Conservation (phyloP, 441 rosid genomes). For the Arabidopsis lyrata region DNA sequence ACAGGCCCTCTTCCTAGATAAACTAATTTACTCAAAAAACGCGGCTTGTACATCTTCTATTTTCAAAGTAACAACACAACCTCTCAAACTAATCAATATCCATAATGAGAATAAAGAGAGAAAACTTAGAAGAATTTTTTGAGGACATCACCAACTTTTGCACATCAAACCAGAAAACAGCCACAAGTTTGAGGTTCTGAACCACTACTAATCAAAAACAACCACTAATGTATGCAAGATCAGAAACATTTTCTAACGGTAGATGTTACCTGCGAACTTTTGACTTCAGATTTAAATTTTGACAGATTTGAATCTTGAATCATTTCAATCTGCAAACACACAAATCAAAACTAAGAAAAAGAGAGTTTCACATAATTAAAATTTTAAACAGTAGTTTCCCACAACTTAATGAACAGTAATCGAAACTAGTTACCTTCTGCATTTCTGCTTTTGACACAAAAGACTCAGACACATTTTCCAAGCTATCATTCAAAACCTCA, state of each 20-base stretch:
- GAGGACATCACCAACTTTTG: not conserved
- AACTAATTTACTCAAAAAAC: not conserved
- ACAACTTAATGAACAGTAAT: not conserved
- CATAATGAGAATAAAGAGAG: conserved; percentile 7
- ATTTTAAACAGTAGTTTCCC: not conserved
- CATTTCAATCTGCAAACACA: conserved; percentile 65
- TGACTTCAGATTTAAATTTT: conserved; percentile 82
- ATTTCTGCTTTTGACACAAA: conserved; percentile 84
- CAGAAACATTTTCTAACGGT: too few species aligned
- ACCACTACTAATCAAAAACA: not conserved
- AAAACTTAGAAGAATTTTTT: too few species aligned
- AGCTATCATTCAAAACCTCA: conserved; percentile 84
- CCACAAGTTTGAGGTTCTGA: not conserved
- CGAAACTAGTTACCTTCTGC: conserved; percentile 64
- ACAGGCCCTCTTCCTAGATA: not conserved
- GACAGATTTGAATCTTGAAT: conserved; percentile 80
- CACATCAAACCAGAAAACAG: conserved; percentile 2
- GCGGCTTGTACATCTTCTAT: not conserved
- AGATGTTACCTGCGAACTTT: conserved; percentile 77
- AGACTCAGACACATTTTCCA: conserved; percentile 85
- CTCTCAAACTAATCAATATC: conserved; percentile 22
- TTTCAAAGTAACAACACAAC: conserved; percentile 20
- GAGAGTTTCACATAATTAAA: not conserved
- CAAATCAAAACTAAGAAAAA: not conserved
- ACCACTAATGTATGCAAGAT: not conserved